Evolutionary conservation across 257 asterid genomes (phyloP).

Genomic region (Datura wrightii): DNA sequence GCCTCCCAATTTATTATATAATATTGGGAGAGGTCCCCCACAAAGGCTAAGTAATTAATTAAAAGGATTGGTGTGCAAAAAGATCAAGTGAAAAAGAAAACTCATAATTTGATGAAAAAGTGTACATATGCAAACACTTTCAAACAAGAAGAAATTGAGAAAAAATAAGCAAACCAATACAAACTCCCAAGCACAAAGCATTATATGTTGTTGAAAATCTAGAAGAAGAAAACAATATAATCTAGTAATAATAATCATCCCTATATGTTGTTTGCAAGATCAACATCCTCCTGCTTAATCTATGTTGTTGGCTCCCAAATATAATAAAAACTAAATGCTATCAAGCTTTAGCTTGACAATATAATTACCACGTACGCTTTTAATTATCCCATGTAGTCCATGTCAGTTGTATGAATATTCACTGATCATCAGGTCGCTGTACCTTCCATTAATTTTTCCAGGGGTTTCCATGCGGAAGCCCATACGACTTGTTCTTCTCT

Average conservation of each 20-base stretch:
- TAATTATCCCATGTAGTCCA: neutral
- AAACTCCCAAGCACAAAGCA: slow-evolving; percentile 57
- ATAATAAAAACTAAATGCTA: slow-evolving; percentile 23
- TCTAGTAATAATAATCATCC: neutral
- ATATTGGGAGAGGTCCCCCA: slow-evolving; percentile 5
- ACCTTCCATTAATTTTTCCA: neutral
- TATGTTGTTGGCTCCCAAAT: slow-evolving; percentile 35
- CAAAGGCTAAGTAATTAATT: neutral
- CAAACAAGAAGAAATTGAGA: slow-evolving; percentile 57
- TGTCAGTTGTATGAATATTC: neutral
- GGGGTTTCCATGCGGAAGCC: slow-evolving; percentile 93
- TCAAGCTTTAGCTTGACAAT: neutral
- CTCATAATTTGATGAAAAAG: slow-evolving; percentile 23
- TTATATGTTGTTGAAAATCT: slow-evolving; percentile 35
- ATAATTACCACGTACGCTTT: neutral
- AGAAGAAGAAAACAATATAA: slow-evolving; percentile 29
- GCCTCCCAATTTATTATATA: slow-evolving; percentile 18
- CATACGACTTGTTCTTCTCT: slow-evolving; percentile 83
- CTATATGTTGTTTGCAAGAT: slow-evolving; percentile 16
- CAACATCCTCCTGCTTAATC: neutral
- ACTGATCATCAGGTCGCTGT: neutral
- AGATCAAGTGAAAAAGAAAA: slow-evolving; percentile 25
- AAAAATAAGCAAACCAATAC: slow-evolving; percentile 40
- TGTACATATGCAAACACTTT: slow-evolving; percentile 54
- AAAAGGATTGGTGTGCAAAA: neutral